A percentile compares a stretch with the other conserved stretches of the same genome.
These are phyloP conservation scores for Camelina hispida DNA, from an alignment of 345 rosid genomes.

Conservation along the genomic window DNA sequence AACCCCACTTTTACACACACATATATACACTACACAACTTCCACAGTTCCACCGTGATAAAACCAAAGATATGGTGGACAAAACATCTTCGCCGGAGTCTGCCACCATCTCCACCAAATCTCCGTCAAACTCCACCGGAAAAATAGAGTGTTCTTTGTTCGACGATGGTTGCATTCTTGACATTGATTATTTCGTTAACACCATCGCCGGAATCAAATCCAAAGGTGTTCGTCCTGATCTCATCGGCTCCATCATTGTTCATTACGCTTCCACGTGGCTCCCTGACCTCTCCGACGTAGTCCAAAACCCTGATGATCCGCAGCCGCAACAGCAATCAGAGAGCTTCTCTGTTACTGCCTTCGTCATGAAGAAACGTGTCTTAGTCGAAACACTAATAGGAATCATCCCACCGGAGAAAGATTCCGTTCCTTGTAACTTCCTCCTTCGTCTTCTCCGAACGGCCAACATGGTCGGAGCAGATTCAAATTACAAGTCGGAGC, in stretches of 20 bases:
- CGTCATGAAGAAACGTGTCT: conserved; percentile 76
- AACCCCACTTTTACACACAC: conserved; percentile 11
- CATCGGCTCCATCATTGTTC: conserved; percentile 79
- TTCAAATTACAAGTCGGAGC: conserved; percentile 57
- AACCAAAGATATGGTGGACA: conserved; percentile 49
- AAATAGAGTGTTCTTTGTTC: conserved; percentile 49
- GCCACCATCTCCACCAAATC: conserved; percentile 45
- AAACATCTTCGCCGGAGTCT: conserved; percentile 47
- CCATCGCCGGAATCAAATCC: conserved; percentile 71
- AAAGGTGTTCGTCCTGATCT: conserved; percentile 83
- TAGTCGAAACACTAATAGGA: conserved; percentile 75
- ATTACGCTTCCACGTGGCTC: conserved; percentile 87
- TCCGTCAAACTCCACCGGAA: conserved; percentile 44
- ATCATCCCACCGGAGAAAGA: conserved; percentile 87
- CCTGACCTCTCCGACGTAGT: conserved; percentile 62
- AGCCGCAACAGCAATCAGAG: conserved; percentile 53
- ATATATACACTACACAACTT: conserved; percentile 24
- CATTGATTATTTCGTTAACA: conserved; percentile 80
- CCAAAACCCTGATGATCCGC: conserved; percentile 30
- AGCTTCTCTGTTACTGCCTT: conserved; percentile 60
- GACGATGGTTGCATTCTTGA: conserved; percentile 80
- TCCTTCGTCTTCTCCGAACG: conserved; percentile 76
- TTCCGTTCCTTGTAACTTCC: conserved; percentile 79
- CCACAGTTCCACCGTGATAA: background rate
- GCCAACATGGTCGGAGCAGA: conserved; percentile 83